phyloP scores from a whole-genome alignment of 768 basidiomycete genomes.

The Pleurotus ostreatus region DNA sequence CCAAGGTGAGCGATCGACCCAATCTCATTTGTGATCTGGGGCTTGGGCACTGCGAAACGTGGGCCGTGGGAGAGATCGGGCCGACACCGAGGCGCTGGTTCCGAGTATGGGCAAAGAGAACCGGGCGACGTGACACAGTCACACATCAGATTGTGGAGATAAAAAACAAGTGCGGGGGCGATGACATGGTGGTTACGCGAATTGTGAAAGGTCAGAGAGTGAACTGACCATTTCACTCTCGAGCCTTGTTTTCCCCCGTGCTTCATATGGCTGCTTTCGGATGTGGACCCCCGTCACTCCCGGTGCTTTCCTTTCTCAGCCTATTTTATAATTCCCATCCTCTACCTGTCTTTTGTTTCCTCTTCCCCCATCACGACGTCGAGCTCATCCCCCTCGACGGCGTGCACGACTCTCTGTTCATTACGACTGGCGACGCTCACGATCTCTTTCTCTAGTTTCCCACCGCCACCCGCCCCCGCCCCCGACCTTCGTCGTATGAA shows the following conservation, averaged over 20 bases:
- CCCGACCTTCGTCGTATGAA: slow-evolving; percentile 33
- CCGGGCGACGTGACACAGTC: not conserved
- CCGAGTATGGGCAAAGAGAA: not conserved
- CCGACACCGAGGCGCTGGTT: not conserved
- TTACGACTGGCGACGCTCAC: slow-evolving; percentile 45
- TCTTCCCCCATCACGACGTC: slow-evolving; percentile 24
- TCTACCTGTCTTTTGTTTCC: slow-evolving; percentile 1
- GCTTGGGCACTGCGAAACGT: slow-evolving; percentile 1
- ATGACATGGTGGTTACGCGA: slow-evolving; percentile 1
- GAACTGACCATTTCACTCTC: slow-evolving; percentile 3
- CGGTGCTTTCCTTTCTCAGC: slow-evolving; percentile 4
- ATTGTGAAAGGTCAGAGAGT: not conserved
- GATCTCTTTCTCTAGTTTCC: slow-evolving; percentile 24
- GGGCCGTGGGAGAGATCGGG: slow-evolving; percentile 8
- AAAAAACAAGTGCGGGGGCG: not conserved
- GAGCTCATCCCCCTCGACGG: slow-evolving; percentile 35
- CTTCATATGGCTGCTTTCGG: slow-evolving; percentile 5
- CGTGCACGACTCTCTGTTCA: slow-evolving; percentile 20
- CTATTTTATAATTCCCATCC: not conserved
- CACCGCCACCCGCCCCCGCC: slow-evolving; percentile 9
- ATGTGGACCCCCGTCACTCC: slow-evolving; percentile 1
- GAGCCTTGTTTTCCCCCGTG: slow-evolving; percentile 3
- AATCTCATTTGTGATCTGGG: too few relatives aligned
- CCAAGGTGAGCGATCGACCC: too few relatives aligned
- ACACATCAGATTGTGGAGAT: not conserved